Evolutionary conservation across 805 yeast genomes (phyloP).

Genomic region (Teunomyces atbi): DNA sequence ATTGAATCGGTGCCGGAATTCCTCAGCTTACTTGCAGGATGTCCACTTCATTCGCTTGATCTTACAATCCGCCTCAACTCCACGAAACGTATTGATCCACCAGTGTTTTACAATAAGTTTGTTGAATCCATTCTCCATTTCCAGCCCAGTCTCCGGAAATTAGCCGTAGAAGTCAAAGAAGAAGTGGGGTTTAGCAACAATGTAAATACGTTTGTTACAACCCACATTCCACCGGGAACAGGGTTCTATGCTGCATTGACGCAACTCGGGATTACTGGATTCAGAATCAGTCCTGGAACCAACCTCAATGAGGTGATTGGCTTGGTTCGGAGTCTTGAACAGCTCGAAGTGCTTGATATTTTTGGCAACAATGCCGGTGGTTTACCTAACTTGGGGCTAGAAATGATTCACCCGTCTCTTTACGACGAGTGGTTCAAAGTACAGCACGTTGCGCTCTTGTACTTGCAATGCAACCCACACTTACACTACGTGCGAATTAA

Average conservation of each 20-base stretch:
- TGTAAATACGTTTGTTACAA: constrained; percentile 5
- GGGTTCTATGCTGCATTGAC: constrained; percentile 6
- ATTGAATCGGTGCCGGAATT: constrained; percentile 42
- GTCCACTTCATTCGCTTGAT: constrained; percentile 34
- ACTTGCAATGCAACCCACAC: constrained; percentile 23
- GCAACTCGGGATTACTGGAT: constrained; percentile 2
- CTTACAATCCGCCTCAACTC: constrained; percentile 40
- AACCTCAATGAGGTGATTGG: constrained; percentile 16
- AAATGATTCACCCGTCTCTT: constrained; percentile 51
- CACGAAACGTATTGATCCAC: constrained; percentile 14
- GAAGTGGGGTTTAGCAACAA: constrained; percentile 19
- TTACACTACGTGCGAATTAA: constrained; percentile 49
- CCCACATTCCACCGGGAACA: constrained; percentile 7
- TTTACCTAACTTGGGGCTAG: constrained; percentile 53
- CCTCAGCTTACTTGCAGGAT: constrained; percentile 17
- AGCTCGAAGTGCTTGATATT: constrained; percentile 38
- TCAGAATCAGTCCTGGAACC: constrained; percentile 41
- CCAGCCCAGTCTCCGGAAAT: constrained; percentile 24
- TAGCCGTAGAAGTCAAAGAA: constrained; percentile 41
- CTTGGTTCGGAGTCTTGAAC: constrained; percentile 23
- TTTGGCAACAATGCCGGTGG: constrained; percentile 53
- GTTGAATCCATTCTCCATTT: constrained; percentile 15
- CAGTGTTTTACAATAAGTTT: constrained; percentile 13
- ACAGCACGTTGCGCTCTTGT: constrained; percentile 49
- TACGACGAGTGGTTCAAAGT: constrained; percentile 58